A percentile compares a stretch with the other conserved stretches of the same genome.
Conservation (phyloP, 768 basidiomycete species). For the Exidia glandulosa region DNA sequence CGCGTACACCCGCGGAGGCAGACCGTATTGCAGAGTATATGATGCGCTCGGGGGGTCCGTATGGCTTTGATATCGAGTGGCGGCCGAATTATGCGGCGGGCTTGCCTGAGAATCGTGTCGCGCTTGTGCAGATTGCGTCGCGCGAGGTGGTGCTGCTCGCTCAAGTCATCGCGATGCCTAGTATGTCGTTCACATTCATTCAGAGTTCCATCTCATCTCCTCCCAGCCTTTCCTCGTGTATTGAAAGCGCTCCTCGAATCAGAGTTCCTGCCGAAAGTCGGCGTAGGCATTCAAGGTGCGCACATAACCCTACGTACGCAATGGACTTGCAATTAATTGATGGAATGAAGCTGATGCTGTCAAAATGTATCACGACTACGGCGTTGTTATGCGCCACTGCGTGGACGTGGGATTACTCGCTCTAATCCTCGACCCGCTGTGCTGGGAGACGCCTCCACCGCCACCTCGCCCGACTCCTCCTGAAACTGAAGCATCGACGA, state of each 20-base stretch:
- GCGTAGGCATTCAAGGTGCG: conserved; percentile 64
- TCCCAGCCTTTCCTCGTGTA: conserved; percentile 41
- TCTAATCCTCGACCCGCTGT: conserved; percentile 53
- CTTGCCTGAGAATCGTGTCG: conserved; percentile 49
- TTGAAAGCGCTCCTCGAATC: conserved; percentile 44
- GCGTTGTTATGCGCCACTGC: conserved; percentile 34
- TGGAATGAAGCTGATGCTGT: conserved; percentile 45
- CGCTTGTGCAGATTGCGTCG: conserved; percentile 64
- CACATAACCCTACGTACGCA: neutral
- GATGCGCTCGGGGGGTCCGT: neutral
- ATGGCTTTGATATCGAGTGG: conserved; percentile 79
- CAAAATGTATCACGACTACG: conserved; percentile 45
- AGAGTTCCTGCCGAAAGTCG: conserved; percentile 48
- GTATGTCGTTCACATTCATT: conserved; percentile 14
- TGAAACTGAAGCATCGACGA: neutral
- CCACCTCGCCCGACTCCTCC: neutral
- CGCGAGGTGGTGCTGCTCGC: conserved; percentile 45
- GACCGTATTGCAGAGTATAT: conserved; percentile 2
- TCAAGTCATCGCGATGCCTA: conserved; percentile 51
- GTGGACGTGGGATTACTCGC: conserved; percentile 66
- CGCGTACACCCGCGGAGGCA: conserved; percentile 5
- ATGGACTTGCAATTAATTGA: conserved; percentile 2
- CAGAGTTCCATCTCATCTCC: neutral
- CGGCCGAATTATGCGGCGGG: conserved; percentile 49
- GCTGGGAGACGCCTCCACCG: conserved; percentile 46